Base-by-base conservation (phyloP, 495 filamentous ascomycete genomes). In the Neurospora sp. region DNA sequence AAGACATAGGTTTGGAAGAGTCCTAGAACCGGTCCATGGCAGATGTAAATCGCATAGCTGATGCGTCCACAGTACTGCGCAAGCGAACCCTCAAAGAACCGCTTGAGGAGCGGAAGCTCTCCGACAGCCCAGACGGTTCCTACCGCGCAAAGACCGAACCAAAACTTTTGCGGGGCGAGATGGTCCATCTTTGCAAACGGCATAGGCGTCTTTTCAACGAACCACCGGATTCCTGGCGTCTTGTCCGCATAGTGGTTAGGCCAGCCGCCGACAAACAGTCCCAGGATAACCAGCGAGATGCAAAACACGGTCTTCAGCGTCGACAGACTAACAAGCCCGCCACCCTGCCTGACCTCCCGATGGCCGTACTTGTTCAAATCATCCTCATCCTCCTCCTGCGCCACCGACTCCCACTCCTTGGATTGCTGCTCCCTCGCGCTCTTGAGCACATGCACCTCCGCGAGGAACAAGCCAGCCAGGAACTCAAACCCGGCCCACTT, bases 41-140 rank as follows among this genome's bases (percentile, higher is more conserved):
- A 84, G 71, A 90, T 86, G 70, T 90, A 90, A 41, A 90, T 83
- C 9, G 87, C 84, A 73, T 85, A 90, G 40, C 87, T 89, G 75
- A 90, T 87, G 35, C 86, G 84, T 45, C 89, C 89, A 16, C 89
- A 83, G 75, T 91, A 91, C 75, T 89, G 89, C 27, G 88, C 87
- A 0, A 90, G 65, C 0, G 81, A 77, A 48, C 85, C 85, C 61
- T 83, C 85, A 79, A 91, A 89, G 44, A 90, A 75, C 40, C 78
- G 79, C 72, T 87, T 85, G 72, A 90, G 81, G 10, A 69, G 40
- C 1, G 76, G 78, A 48, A 88, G 83, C 69, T 88, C 86, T 42
- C 87, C 87, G 74, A 86, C 84, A 37, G 85, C 83, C 74, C 84
- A 85, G 14, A 90, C 88, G 39, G 88, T 85, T 41, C 87, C 79